phyloP scores from a whole-genome alignment of 2,329 filamentous ascomycete genomes.

The Coniochaeta sp. region DNA sequence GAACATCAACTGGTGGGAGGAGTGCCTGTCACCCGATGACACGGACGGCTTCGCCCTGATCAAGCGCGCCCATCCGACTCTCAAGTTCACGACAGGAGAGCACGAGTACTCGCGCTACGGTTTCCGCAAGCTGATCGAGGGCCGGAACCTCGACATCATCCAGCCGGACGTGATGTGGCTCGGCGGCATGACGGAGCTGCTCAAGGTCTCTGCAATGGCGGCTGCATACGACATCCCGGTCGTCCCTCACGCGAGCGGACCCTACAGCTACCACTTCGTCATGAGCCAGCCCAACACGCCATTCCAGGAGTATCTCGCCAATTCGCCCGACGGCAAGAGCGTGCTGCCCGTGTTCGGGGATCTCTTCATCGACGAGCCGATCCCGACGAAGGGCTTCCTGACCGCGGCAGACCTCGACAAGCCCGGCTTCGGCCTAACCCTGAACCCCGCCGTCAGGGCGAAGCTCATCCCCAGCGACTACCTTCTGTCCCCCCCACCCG shows the following conservation, averaged over 20 bases:
- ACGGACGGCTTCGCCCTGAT: constrained; percentile 84
- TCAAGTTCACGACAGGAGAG: constrained; percentile 94
- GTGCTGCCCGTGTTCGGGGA: constrained; percentile 90
- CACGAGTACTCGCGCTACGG: constrained; percentile 93
- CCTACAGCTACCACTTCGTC: constrained; percentile 95
- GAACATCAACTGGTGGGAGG: constrained; percentile 96
- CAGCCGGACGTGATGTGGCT: constrained; percentile 98
- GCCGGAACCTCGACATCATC: constrained; percentile 86
- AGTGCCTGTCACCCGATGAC: constrained; percentile 86
- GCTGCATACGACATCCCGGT: constrained; percentile 91
- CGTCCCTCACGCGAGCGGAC: constrained; percentile 87
- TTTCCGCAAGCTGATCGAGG: constrained; percentile 89
- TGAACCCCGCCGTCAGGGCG: constrained; percentile 65
- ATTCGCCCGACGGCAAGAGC: constrained; percentile 83
- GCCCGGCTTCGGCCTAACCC: constrained; percentile 82
- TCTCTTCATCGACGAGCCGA: constrained; percentile 83
- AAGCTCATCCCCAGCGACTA: constrained; percentile 70
- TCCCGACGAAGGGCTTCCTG: constrained; percentile 75
- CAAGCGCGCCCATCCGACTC: constrained; percentile 80
- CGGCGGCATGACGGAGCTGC: constrained; percentile 82
- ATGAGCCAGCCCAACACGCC: constrained; percentile 88
- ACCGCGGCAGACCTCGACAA: constrained; percentile 75
- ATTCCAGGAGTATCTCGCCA: constrained; percentile 94
- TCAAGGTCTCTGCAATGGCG: constrained; percentile 83
- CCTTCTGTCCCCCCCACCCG: constrained; percentile 61